Evolutionary conservation across 2,329 filamentous ascomycete species (phyloP).

Genomic region (Colletotrichum gloeosporioides): DNA sequence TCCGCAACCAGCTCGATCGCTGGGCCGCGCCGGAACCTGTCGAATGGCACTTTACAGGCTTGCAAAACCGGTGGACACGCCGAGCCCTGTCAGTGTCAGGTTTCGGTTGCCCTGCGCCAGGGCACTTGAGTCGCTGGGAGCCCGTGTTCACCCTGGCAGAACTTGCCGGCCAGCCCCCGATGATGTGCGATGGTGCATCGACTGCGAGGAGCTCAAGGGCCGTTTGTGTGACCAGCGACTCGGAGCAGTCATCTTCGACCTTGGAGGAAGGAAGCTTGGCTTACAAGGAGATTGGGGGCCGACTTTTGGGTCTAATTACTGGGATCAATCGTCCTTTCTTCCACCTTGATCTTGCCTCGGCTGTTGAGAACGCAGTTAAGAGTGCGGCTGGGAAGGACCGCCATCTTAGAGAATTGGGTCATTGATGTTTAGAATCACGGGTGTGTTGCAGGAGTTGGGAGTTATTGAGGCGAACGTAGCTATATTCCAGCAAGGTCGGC

Average conservation of each 20-base stretch:
- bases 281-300: background rate
- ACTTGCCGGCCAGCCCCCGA: slow-evolving; percentile 9
- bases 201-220: background rate
- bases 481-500: too few species aligned
- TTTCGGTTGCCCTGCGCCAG: slow-evolving; percentile 50
- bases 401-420: background rate
- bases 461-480: background rate
- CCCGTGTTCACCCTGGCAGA: slow-evolving; percentile 25
- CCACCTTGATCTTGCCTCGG: slow-evolving; percentile 50
- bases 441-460: background rate
- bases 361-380: slow-evolving; percentile 40
- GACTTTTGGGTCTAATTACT: slow-evolving; percentile 29
- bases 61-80: slow-evolving; percentile 62
- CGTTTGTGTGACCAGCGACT: background rate
- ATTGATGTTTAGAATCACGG: background rate
- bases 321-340: slow-evolving; percentile 53
- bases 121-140: background rate
- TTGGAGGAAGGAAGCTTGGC: background rate
- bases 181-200: background rate
- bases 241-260: background rate
- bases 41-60: slow-evolving; percentile 59
- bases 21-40: slow-evolving; percentile 53
- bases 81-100: slow-evolving; percentile 60
- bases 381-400: background rate
- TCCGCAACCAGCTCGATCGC: slow-evolving; percentile 58